A percentile compares a stretch with the other conserved stretches of the same genome.
Evolutionary conservation across 345 rosid species (phyloP).

Genomic region (Hibiscus tridactylites): DNA sequence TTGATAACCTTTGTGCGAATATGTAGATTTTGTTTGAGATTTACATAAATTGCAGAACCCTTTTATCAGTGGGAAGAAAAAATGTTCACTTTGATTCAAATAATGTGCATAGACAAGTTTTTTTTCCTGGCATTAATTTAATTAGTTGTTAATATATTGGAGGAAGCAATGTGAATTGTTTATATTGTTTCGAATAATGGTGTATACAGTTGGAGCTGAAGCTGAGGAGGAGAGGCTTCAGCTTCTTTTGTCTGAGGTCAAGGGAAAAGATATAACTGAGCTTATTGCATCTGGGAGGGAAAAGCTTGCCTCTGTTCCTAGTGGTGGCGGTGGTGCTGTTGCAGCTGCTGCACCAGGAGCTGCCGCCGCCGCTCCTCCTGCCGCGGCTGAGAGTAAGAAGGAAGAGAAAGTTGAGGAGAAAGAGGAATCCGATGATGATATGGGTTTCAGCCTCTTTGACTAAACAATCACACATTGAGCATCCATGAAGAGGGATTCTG

Average conservation of each 20-base stretch:
- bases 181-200: neutral
- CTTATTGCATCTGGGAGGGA: conserved; percentile 77
- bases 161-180: neutral
- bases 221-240: conserved; percentile 49
- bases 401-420: conserved; percentile 74
- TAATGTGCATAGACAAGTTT: neutral
- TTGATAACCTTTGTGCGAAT: too few relatives aligned
- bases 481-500: neutral
- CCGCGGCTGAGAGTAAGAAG: conserved; percentile 61
- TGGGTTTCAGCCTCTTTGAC: conserved; percentile 61
- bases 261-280: conserved; percentile 68
- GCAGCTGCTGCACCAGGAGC: conserved; percentile 31
- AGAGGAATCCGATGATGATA: conserved; percentile 76
- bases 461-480: conserved; percentile 9
- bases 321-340: conserved; percentile 34
- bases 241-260: conserved; percentile 50
- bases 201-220: conserved; percentile 60
- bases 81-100: too few relatives aligned
- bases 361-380: conserved; percentile 36
- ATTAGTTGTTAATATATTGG: neutral
- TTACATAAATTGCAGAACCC: too few relatives aligned
- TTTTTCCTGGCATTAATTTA: neutral
- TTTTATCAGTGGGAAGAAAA: too few relatives aligned
- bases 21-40: too few relatives aligned
- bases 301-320: conserved; percentile 70